A percentile compares a stretch with the other conserved stretches of the same genome.
Evolutionary conservation across 1,284 basidiomycete genomes (phyloP).

Genomic region (Calocybe gambosa): DNA sequence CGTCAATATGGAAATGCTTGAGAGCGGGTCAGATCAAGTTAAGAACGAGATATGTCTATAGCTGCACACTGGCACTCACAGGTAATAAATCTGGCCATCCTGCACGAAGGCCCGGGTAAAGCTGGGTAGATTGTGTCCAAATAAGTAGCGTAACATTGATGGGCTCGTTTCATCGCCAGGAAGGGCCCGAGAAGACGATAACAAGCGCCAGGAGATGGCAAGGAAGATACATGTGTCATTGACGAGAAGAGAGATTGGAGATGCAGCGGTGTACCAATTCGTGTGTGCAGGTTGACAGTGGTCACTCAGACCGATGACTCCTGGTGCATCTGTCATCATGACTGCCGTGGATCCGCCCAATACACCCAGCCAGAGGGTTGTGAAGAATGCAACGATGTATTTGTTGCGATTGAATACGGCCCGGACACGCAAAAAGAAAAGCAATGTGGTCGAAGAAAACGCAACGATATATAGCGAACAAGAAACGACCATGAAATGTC

Average conservation of each 20-base stretch:
- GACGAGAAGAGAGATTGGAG: background rate
- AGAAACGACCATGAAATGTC: conserved; percentile 35
- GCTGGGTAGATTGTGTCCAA: too few relatives aligned
- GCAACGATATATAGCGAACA: background rate
- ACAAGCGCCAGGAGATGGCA: conserved; percentile 2
- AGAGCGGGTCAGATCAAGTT: too few relatives aligned
- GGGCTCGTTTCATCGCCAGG: background rate
- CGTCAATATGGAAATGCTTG: background rate
- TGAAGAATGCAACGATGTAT: background rate
- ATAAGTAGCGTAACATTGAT: too few relatives aligned
- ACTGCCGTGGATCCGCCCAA: conserved; percentile 15
- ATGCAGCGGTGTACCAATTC: too few relatives aligned
- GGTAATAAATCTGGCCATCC: too few relatives aligned
- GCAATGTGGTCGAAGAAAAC: background rate
- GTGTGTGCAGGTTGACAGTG: background rate
- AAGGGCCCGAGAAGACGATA: background rate
- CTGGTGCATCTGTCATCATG: background rate
- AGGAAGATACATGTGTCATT: conserved; percentile 1
- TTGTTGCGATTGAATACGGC: background rate
- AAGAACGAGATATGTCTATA: too few relatives aligned
- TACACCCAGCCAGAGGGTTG: conserved; percentile 23
- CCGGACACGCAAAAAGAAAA: too few relatives aligned
- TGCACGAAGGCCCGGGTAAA: too few relatives aligned
- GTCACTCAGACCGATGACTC: conserved; percentile 3
- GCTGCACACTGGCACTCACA: too few relatives aligned